phyloP scores from a whole-genome alignment of 495 filamentous ascomycete species.

The Tuber magnatum region DNA sequence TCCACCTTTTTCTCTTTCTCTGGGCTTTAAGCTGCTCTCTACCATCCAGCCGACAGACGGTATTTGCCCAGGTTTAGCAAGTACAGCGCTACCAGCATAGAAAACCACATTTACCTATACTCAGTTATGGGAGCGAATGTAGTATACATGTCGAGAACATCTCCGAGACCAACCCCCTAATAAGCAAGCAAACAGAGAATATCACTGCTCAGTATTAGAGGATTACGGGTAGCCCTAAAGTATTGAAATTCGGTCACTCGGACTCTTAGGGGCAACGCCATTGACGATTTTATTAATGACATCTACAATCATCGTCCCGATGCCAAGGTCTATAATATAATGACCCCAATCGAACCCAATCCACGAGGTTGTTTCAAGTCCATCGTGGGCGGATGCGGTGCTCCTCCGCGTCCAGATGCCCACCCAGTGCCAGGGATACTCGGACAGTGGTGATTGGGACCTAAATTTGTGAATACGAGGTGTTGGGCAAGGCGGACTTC shows the following conservation, averaged over 20 bases:
- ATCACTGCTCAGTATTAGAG: not conserved
- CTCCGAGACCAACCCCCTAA: not conserved
- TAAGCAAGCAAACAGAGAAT: not conserved
- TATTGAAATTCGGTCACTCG: not conserved
- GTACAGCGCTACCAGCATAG: not conserved
- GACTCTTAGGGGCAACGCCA: not conserved
- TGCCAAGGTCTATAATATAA: not conserved
- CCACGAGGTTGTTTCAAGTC: not conserved
- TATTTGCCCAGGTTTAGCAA: not conserved
- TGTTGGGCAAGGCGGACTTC: not conserved
- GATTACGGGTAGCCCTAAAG: not conserved
- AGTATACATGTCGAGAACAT: not conserved
- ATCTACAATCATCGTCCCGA: not conserved
- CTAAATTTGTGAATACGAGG: not conserved
- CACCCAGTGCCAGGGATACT: not conserved
- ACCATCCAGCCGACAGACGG: not conserved
- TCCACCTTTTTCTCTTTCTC: not conserved
- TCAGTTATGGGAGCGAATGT: not conserved
- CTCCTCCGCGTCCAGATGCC: not conserved
- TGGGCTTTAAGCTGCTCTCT: not conserved
- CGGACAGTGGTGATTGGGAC: not conserved
- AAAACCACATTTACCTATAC: not conserved
- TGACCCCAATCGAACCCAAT: not conserved
- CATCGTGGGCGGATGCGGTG: not conserved
- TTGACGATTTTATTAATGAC: not conserved